These are phyloP conservation scores for Torulaspora quercuum DNA, from an alignment of 805 yeast genomes.

Conservation along the genomic window DNA sequence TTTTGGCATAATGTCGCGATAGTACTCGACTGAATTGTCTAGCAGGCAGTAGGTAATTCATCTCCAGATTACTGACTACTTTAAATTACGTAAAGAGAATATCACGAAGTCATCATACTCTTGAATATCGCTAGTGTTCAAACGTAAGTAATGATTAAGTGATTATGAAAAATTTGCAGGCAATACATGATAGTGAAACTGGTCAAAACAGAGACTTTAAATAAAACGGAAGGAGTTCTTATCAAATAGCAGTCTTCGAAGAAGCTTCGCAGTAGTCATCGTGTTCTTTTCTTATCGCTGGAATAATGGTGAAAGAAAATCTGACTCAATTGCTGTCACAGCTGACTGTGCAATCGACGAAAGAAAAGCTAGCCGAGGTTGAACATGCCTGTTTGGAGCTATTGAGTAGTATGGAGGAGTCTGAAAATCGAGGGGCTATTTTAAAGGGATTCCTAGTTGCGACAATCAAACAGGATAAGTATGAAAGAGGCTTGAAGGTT, in stretches of 20 bases:
- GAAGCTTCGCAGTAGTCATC: background rate
- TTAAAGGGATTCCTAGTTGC: constrained; percentile 53
- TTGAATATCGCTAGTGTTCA: too few species aligned
- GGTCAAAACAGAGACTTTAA: too few species aligned
- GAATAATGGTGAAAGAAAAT: constrained; percentile 25
- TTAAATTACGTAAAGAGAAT: too few species aligned
- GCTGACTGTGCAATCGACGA: constrained; percentile 32
- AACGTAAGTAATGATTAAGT: too few species aligned
- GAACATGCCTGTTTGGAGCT: constrained; percentile 28
- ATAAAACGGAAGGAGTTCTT: too few species aligned
- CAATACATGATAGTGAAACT: too few species aligned
- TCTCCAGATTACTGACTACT: too few species aligned
- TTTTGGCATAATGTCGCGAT: constrained; percentile 8
- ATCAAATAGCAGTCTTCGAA: too few species aligned
- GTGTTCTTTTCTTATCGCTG: too few species aligned
- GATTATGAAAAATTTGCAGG: too few species aligned
- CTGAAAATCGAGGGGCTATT: constrained; percentile 17
- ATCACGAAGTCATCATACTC: too few species aligned
- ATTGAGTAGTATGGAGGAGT: constrained; percentile 22
- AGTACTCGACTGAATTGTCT: background rate
- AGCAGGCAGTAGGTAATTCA: background rate
- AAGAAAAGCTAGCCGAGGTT: constrained; percentile 30
- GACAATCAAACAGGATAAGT: constrained; percentile 61
- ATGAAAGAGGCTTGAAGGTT: constrained; percentile 48
- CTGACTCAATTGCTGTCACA: constrained; percentile 28